phyloP scores from a whole-genome alignment of 2,329 filamentous ascomycete species.

The Neonectria sp. region DNA sequence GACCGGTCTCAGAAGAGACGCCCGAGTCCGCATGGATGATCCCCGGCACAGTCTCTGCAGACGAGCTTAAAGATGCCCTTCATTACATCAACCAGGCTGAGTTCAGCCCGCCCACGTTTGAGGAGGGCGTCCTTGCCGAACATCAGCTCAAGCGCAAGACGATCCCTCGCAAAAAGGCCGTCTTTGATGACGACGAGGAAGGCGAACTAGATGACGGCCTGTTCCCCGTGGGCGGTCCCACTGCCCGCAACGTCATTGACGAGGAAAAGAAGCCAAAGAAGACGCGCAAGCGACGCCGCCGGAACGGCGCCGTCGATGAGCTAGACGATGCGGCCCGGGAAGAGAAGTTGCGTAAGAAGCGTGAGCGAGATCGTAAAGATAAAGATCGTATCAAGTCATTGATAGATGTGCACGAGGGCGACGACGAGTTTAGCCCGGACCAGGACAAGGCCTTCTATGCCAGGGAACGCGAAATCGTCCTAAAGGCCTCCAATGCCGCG shows the following conservation, averaged over 20 bases:
- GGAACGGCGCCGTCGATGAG: conserved; percentile 59
- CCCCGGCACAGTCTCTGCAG: conserved; percentile 74
- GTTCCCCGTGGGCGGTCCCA: conserved; percentile 80
- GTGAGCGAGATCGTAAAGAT: conserved; percentile 82
- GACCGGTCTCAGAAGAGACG: conserved; percentile 74
- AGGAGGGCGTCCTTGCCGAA: conserved; percentile 81
- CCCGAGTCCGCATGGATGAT: conserved; percentile 85
- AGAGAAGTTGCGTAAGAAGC: conserved; percentile 72
- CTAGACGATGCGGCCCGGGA: conserved; percentile 75
- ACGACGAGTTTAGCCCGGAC: conserved; percentile 90
- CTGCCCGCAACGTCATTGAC: conserved; percentile 67
- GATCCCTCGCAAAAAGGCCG: conserved; percentile 67
- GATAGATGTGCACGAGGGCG: conserved; percentile 84
- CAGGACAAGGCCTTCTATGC: conserved; percentile 81
- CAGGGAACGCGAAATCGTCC: conserved; percentile 74
- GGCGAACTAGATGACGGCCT: conserved; percentile 69
- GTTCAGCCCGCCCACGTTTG: conserved; percentile 82
- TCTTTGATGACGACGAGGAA: conserved; percentile 80
- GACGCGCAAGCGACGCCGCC: conserved; percentile 61
- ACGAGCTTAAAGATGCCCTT: conserved; percentile 77
- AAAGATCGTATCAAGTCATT: conserved; percentile 86
- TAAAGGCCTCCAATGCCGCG: conserved; percentile 62
- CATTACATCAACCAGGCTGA: conserved; percentile 83
- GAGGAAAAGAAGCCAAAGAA: conserved; percentile 70
- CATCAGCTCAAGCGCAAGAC: conserved; percentile 84